Evolutionary conservation across 2,329 filamentous ascomycete genomes (phyloP), one percentile per base, ranked within the genome.

Genomic region (Camillea tinctor): DNA sequence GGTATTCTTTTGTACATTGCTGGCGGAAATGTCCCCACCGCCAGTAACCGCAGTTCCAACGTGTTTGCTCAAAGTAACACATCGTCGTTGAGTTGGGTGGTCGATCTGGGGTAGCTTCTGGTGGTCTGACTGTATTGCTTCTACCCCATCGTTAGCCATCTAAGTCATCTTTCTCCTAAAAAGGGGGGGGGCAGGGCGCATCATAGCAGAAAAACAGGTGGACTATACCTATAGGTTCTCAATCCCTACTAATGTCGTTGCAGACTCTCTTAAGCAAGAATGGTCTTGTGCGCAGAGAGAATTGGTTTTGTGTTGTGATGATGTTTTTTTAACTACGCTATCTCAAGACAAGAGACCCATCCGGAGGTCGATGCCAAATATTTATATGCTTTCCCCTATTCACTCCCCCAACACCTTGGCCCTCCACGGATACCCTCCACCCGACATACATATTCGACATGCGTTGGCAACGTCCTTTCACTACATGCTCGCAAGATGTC

Each of bases 61-160:
- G 85, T 75, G 89, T 92, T 78, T 94, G 90, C 72, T 97, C 93
- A 82, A 93, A 98, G 83, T 95, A 97, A 81, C 94, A 97, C 94
- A 98, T 97, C 69, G 73, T 68, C 52, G 56, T 61, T 55, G 50
- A 48, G 53, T 59, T 52, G 44, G 53, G 52, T 36, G 48, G 54
- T 48, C 56, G 53, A 50, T 50, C 17, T 50, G 49, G 7, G 36
- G 13, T 17, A 44, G 26, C 7, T n/a, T 44, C 11, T 15, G 36
- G n/a, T 44, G 6, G 36, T 44, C 36, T 44, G 36, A 44, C 36
- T 44, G 17, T 44, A 7, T 15, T 44, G 17, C 15, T n/a, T 44
- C 17, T n/a, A n/a, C 36, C 11, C 36, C 17, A 15, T n/a, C 36
- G 36, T 44, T 44, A 44, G 36, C 36, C 36, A 44, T 3, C 36